phyloP scores from a whole-genome alignment of 495 filamentous ascomycete genomes.

The Neohortaea acidophila region DNA sequence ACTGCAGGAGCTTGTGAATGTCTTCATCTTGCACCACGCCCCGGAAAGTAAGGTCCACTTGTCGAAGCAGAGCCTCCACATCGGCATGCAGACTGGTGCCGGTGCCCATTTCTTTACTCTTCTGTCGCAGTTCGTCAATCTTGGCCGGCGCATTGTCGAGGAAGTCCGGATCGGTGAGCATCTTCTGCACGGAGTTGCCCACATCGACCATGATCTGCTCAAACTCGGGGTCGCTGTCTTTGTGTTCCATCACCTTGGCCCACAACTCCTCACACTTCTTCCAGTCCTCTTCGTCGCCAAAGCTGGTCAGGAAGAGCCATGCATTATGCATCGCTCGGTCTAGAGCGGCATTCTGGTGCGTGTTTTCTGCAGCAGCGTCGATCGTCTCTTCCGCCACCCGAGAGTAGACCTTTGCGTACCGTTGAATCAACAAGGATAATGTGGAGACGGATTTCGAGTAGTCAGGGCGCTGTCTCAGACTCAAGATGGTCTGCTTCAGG shows the following conservation, averaged over 20 bases:
- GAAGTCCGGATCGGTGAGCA: slow-evolving; percentile 77
- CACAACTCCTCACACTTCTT: slow-evolving; percentile 50
- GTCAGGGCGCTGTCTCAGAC: slow-evolving; percentile 57
- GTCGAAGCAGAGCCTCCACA: slow-evolving; percentile 53
- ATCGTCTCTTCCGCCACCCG: slow-evolving; percentile 49
- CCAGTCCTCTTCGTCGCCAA: slow-evolving; percentile 65
- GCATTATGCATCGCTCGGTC: slow-evolving; percentile 64
- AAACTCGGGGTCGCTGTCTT: slow-evolving; percentile 65
- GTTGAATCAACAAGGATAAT: slow-evolving; percentile 55
- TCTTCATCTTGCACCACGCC: slow-evolving; percentile 55
- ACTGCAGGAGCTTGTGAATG: slow-evolving; percentile 49
- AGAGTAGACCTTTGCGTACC: slow-evolving; percentile 65
- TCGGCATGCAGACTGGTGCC: slow-evolving; percentile 56
- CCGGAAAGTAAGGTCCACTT: slow-evolving; percentile 49
- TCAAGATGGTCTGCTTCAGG: slow-evolving; percentile 59
- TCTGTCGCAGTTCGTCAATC: slow-evolving; percentile 52
- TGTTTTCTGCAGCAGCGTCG: slow-evolving; percentile 47
- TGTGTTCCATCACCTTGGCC: slow-evolving; percentile 55
- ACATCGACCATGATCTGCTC: slow-evolving; percentile 60
- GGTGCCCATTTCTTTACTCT: slow-evolving; percentile 45
- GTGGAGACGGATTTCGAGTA: slow-evolving; percentile 78
- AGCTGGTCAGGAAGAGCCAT: slow-evolving; percentile 60
- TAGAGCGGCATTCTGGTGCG: slow-evolving; percentile 54
- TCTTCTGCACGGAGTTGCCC: slow-evolving; percentile 55
- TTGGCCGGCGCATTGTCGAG: slow-evolving; percentile 57